phyloP scores from a whole-genome alignment of 805 yeast species.

The Candida schatavii region DNA sequence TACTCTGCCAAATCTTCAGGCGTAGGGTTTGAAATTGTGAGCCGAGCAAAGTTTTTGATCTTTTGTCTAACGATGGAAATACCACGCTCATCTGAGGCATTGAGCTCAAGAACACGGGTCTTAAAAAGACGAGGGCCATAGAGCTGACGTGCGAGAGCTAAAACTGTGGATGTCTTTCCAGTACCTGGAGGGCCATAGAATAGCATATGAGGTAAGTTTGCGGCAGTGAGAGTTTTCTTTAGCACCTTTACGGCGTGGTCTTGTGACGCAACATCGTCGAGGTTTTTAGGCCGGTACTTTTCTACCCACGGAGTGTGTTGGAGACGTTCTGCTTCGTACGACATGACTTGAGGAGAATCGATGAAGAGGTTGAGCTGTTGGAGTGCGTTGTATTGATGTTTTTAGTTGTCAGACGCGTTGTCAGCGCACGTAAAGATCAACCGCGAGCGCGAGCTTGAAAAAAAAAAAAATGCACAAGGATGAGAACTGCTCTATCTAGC shows the following conservation, averaged over 20 bases:
- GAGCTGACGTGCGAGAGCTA: constrained; percentile 76
- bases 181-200: constrained; percentile 95
- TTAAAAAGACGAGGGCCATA: constrained; percentile 70
- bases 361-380: constrained; percentile 7
- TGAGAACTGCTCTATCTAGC: neutral
- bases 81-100: constrained; percentile 91
- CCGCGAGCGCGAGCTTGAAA: neutral
- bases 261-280: constrained; percentile 89
- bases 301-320: constrained; percentile 88
- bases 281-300: constrained; percentile 83
- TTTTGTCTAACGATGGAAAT: constrained; percentile 84
- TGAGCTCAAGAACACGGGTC: constrained; percentile 73
- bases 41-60: constrained; percentile 80
- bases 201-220: constrained; percentile 87
- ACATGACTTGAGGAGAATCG: too few relatives aligned
- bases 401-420: neutral
- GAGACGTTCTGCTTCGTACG: constrained; percentile 38
- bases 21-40: constrained; percentile 78
- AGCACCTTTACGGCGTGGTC: constrained; percentile 83
- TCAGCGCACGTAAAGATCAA: neutral
- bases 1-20: constrained; percentile 64
- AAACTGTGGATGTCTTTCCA: constrained; percentile 84
- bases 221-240: constrained; percentile 71
- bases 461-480: neutral
- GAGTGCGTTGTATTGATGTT: neutral